Evolutionary conservation across 306 rosid genomes (phyloP), one percentile per base, ranked within the genome.

Genomic region (Nissolia schottii): DNA sequence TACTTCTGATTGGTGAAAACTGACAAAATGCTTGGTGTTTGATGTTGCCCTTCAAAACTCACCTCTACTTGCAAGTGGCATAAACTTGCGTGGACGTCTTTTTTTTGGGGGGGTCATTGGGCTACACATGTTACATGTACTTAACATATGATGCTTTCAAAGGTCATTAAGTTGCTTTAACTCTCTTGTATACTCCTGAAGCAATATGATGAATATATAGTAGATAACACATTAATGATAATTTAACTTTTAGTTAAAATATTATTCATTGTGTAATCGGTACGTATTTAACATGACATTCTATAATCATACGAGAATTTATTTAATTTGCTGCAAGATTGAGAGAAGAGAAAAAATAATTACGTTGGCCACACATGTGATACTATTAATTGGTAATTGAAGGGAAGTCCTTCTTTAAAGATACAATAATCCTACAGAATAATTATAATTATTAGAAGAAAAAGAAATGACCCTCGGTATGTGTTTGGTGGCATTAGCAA

Each of bases 11-110:
- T 27, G 57, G 34, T 50, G n/a, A 64, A 79, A 64, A 74, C 29
- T 64, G 70, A 70, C 50, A 23, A 38, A 61, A 54, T 64, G 45
- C 31, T 20, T 63, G 77, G 74, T 34, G 19, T 70, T 75, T 55
- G 50, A 64, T 77, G 64, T 73, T 80, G 69, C 58, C 46, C 64
- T 56, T 59, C 35, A 53, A 61, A 10, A 15, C 51, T n/a, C 10
- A 11, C 48, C 62, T 49, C 64, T 48, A 22, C 8, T 54, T 67
- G 62, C 58, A 72, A 63, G 70, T 68, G 38, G 84, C 61, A 40
- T 59, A 48, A 53, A n/a, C 53, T 63, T 74, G 60, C 49, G 78
- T 56, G 66, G 28, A 40, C 67, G 64, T 27, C 65, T 23, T 67
- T 24, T 37, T 66, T 35, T 67, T 0, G 14, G 20, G 46, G 4